A percentile compares a stretch with the other conserved stretches of the same genome.
These are phyloP conservation scores for Psilocybe cyanescens DNA, from an alignment of 768 basidiomycete genomes.

Conservation along the genomic window DNA sequence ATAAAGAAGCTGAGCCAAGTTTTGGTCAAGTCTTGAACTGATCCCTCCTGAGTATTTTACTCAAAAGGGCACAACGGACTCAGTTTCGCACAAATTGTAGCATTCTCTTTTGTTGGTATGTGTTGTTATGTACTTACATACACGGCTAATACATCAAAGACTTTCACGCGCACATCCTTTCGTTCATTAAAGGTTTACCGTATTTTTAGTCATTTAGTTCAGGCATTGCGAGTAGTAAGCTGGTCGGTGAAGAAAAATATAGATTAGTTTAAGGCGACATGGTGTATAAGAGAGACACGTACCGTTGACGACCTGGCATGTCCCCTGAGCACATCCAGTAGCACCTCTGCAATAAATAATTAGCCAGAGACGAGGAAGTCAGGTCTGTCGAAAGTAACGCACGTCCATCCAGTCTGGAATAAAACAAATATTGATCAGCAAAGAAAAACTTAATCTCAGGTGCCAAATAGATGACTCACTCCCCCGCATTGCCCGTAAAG, in stretches of 20 bases:
- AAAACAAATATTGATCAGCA: background rate
- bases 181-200: no score
- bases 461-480: background rate
- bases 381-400: background rate
- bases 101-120: no score
- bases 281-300: background rate
- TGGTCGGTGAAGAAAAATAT: background rate
- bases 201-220: background rate
- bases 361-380: background rate
- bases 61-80: no score
- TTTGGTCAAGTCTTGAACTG: no score
- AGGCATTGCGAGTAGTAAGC: conserved; percentile 27
- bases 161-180: no score
- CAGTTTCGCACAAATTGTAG: no score
- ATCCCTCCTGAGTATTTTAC: no score
- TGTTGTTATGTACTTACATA: no score
- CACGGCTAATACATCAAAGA: no score
- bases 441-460: no score
- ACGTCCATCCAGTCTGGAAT: conserved; percentile 22
- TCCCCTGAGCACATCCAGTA: conserved; percentile 22
- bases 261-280: background rate
- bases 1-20: no score
- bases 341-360: conserved; percentile 14
- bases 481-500: conserved; percentile 30
- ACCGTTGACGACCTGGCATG: conserved; percentile 21